Evolutionary conservation across 129 eudicot species (phyloP).

Genomic region (Erigeron canadensis): DNA sequence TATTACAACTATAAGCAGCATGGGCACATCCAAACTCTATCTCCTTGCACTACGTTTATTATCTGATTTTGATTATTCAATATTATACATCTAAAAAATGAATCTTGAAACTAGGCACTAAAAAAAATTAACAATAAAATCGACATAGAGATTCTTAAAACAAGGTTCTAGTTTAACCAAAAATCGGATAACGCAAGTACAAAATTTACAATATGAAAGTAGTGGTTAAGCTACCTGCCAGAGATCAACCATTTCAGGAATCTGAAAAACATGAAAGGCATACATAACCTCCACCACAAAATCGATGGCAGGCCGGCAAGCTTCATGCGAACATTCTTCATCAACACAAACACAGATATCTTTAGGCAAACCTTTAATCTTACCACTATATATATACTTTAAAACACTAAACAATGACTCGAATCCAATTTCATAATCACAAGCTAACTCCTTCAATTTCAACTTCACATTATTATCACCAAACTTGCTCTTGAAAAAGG

Average conservation of each 20-base stretch:
- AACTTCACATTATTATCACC: conserved; percentile 39
- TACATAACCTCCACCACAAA: conserved; percentile 78
- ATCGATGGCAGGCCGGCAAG: conserved; percentile 77
- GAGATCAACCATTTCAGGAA: conserved; percentile 63
- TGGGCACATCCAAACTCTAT: conserved; percentile 4
- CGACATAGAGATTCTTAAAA: neutral
- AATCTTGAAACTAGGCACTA: neutral
- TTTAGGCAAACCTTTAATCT: conserved; percentile 46
- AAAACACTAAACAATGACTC: conserved; percentile 65
- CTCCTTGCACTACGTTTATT: neutral
- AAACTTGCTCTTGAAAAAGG: conserved; percentile 52
- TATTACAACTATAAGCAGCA: conserved; percentile 4
- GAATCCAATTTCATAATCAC: conserved; percentile 58
- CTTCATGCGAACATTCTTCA: conserved; percentile 73
- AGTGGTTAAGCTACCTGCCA: conserved; percentile 58
- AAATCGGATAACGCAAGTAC: neutral
- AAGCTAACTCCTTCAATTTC: conserved; percentile 59
- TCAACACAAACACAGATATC: conserved; percentile 80
- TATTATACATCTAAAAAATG: neutral
- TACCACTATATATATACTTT: conserved; percentile 73
- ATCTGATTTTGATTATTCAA: neutral
- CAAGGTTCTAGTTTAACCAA: neutral
- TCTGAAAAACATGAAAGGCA: conserved; percentile 64
- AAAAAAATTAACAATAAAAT: neutral
- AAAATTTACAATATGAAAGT: neutral